Evolutionary conservation across 106 monocot species (phyloP).

Genomic region (Alisma plantagoaquatica): DNA sequence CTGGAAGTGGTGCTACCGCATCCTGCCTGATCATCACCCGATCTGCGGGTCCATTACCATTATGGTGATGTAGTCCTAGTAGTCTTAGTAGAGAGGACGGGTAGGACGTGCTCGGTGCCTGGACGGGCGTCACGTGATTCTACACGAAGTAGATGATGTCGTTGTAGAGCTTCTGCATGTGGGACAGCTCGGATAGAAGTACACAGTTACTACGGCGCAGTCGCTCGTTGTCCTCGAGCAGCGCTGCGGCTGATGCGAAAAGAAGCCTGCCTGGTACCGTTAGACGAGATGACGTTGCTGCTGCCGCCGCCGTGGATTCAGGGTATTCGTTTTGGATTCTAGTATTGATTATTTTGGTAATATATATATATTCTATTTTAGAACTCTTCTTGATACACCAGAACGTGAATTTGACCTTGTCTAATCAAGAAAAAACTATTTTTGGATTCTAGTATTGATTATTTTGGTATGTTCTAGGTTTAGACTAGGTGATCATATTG

Average conservation of each 20-base stretch:
- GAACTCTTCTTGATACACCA: too few species aligned
- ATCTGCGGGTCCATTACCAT: not conserved
- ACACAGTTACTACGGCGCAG: slow-evolving; percentile 52
- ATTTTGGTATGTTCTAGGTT: too few species aligned
- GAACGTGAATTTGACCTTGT: too few species aligned
- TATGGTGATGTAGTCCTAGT: not conserved
- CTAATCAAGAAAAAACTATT: too few species aligned
- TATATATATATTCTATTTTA: too few species aligned
- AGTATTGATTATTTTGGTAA: too few species aligned
- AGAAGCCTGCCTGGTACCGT: not conserved
- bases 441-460: too few species aligned
- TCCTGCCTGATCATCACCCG: not conserved
- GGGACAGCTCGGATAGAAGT: slow-evolving; percentile 57
- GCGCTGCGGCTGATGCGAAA: not conserved
- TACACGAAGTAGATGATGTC: slow-evolving; percentile 94
- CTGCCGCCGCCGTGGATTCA: too few species aligned
- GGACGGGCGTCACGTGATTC: slow-evolving; percentile 73
- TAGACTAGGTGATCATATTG: too few species aligned
- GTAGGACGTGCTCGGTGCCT: slow-evolving; percentile 16
- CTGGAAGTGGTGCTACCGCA: slow-evolving; percentile 68
- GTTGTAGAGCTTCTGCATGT: slow-evolving; percentile 84
- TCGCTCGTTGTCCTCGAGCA: slow-evolving; percentile 71
- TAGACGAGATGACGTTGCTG: not conserved
- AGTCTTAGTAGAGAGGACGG: slow-evolving; percentile 5
- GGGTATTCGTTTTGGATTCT: not conserved